Conservation (phyloP, 2,329 filamentous ascomycete species). For the Neodidymelliopsis sp. region DNA sequence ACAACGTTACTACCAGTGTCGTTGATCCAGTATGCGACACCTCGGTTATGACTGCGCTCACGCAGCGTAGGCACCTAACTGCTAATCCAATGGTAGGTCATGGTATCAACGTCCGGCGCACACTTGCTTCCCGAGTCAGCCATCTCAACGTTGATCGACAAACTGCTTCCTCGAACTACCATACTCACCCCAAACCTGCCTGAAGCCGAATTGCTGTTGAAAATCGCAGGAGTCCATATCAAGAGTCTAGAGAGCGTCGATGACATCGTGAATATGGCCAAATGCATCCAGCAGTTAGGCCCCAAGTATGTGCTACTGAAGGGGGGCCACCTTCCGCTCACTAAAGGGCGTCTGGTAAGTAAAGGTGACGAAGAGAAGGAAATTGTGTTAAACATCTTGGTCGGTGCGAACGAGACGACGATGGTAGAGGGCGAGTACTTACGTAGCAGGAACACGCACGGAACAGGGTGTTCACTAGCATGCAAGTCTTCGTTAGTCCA, state of each 20-base stretch:
- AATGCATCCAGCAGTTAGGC: conserved; percentile 70
- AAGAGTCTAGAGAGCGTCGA: conserved; percentile 64
- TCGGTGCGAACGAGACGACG: conserved; percentile 65
- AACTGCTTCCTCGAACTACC: conserved; percentile 71
- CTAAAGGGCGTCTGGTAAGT: conserved; percentile 66
- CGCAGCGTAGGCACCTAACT: neutral
- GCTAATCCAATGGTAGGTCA: conserved; percentile 64
- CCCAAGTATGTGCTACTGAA: conserved; percentile 86
- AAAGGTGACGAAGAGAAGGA: conserved; percentile 65
- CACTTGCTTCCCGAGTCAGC: conserved; percentile 71
- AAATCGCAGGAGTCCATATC: conserved; percentile 56
- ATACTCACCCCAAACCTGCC: conserved; percentile 80
- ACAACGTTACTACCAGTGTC: conserved; percentile 67
- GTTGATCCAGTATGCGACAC: conserved; percentile 73
- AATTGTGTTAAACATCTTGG: conserved; percentile 79
- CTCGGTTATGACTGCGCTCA: neutral
- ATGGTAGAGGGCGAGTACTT: conserved; percentile 76
- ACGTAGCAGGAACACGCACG: conserved; percentile 82
- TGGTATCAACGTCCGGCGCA: conserved; percentile 85
- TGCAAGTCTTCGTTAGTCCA: conserved; percentile 61
- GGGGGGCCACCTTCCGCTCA: conserved; percentile 87
- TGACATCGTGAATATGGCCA: conserved; percentile 74
- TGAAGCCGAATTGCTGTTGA: conserved; percentile 72
- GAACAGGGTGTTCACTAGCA: conserved; percentile 92
- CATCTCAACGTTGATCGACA: conserved; percentile 64